phyloP scores from a whole-genome alignment of 441 rosid genomes.

The Daphne laureola region DNA sequence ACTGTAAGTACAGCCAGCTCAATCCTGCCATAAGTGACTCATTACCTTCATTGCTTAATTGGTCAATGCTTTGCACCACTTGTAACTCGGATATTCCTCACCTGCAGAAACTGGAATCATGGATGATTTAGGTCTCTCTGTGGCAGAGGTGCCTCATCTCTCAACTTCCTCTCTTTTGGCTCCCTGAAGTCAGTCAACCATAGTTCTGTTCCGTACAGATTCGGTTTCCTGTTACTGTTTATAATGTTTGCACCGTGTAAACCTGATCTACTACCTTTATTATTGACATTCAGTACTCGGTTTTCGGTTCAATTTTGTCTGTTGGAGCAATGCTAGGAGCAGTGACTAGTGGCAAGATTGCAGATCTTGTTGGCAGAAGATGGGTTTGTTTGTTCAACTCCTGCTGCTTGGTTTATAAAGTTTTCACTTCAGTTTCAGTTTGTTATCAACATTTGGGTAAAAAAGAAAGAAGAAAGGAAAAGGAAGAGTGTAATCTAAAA shows the following conservation, averaged over 20 bases:
- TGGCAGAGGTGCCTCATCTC: slow-evolving; percentile 20
- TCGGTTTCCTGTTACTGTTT: not conserved
- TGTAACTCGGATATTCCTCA: slow-evolving; percentile 21
- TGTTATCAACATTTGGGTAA: not conserved
- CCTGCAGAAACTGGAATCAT: slow-evolving; percentile 25
- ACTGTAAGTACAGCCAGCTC: slow-evolving; percentile 13
- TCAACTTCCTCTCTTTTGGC: not conserved
- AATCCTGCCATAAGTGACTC: too few species aligned
- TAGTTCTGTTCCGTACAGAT: not conserved
- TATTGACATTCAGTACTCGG: slow-evolving; percentile 46
- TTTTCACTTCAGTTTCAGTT: not conserved
- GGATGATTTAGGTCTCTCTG: slow-evolving; percentile 24
- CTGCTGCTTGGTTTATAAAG: not conserved
- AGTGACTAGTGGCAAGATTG: slow-evolving; percentile 52
- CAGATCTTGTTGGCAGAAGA: slow-evolving; percentile 60
- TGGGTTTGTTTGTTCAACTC: slow-evolving; percentile 36
- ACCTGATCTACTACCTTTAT: too few species aligned
- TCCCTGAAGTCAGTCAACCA: not conserved
- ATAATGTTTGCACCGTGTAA: not conserved
- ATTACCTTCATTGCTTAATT: not conserved
- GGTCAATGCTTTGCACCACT: not conserved
- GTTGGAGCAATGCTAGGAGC: slow-evolving; percentile 89
- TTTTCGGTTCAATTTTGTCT: slow-evolving; percentile 70
- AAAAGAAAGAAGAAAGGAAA: too few species aligned
- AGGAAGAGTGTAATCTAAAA: too few species aligned